A percentile compares a stretch with the other conserved stretches of the same genome.
These are phyloP conservation scores for Tagetes erecta DNA, from an alignment of 129 eudicot species.

Conservation along the genomic window DNA sequence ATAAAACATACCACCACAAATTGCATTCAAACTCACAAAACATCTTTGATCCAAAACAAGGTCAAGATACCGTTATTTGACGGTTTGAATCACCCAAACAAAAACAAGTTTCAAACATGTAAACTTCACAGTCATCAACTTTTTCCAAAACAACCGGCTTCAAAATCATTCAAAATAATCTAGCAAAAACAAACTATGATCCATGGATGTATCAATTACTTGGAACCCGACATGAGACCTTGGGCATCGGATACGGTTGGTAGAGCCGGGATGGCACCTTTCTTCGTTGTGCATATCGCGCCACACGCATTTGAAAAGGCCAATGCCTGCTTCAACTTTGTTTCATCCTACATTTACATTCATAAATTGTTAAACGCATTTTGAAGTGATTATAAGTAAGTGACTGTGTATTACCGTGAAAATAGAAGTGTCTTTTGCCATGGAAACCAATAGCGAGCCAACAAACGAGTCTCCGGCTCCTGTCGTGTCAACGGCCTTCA, in stretches of 20 bases:
- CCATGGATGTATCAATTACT: constrained; percentile 2
- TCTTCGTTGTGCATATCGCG: constrained; percentile 59
- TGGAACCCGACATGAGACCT: constrained; percentile 41
- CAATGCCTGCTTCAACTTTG: constrained; percentile 49
- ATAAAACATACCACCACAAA: not conserved
- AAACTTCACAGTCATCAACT: not conserved
- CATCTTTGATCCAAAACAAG: constrained; percentile 2
- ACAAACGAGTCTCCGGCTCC: constrained; percentile 89
- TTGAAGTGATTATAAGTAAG: not conserved
- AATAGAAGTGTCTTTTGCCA: constrained; percentile 49
- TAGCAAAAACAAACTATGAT: not conserved
- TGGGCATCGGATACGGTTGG: constrained; percentile 55
- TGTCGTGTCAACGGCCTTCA: constrained; percentile 69
- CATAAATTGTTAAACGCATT: not conserved
- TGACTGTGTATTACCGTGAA: constrained; percentile 36
- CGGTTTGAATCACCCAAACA: constrained; percentile 16
- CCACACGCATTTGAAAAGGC: constrained; percentile 70
- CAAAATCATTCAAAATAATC: constrained; percentile 5
- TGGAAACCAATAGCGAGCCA: constrained; percentile 51
- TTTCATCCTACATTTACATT: constrained; percentile 45
- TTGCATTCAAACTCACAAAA: constrained; percentile 19
- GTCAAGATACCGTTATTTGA: constrained; percentile 24
- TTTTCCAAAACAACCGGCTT: constrained; percentile 4
- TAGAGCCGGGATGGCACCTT: constrained; percentile 75
- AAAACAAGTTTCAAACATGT: constrained; percentile 11